Conservation (phyloP, 345 rosid genomes). For the Microcos paniculata region DNA sequence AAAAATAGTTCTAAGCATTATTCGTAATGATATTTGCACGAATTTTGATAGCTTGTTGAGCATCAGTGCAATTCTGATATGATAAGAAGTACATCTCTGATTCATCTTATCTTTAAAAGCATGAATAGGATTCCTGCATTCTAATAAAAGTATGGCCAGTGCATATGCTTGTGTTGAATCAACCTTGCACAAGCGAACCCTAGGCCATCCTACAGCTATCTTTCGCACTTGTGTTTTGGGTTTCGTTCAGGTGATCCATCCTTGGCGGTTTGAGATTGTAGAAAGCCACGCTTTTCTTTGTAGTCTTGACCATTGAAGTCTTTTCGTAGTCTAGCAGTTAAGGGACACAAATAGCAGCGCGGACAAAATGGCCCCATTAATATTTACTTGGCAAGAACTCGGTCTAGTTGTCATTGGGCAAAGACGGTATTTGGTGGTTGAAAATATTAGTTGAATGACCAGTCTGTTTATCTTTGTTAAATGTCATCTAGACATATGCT, state of each 20-base stretch:
- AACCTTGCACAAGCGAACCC: not conserved
- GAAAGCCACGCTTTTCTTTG: not conserved
- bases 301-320: not conserved
- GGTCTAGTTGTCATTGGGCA: not conserved
- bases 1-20: not conserved
- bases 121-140: not conserved
- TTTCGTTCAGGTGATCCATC: not conserved
- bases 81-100: not conserved
- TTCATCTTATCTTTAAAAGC: not conserved
- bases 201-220: not conserved
- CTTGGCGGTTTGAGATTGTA: conserved; percentile 1
- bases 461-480: not conserved
- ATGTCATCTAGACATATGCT: not conserved
- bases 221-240: not conserved
- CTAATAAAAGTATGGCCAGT: not conserved
- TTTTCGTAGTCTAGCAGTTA: conserved; percentile 4
- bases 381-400: not conserved
- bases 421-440: not conserved
- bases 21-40: not conserved
- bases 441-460: not conserved
- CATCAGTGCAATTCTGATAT: not conserved
- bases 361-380: not conserved
- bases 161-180: not conserved
- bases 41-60: conserved; percentile 5
- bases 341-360: not conserved